Evolutionary conservation across 1,139 yeast species (phyloP), one percentile per base, ranked within the genome.

Genomic region (Geotrichum candidum): DNA sequence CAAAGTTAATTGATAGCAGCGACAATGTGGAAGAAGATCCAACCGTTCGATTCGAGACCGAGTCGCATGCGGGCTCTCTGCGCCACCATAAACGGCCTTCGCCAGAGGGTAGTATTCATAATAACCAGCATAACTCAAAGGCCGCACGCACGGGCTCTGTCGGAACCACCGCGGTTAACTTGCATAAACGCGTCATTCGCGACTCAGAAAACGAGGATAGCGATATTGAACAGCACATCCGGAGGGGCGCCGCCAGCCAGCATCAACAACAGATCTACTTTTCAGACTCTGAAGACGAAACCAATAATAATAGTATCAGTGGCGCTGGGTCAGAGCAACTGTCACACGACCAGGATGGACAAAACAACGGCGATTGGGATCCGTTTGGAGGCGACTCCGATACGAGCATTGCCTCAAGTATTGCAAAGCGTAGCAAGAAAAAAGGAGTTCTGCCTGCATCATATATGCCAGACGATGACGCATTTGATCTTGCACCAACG

Each of bases 11-110:
- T 22, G 63, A 61, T 23, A 6, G 27, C 18, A 46, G 53, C 18
- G 62, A 56, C 56, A 45, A 56, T 35, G 27, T 25, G n/a, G 45
- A 51, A 46, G n/a, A n/a, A 10, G 61, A 59, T 31, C 61, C 61
- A 1, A 45, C 61, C 5, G 59, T 59, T n/a, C 25, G 41, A 23
- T 59, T 55, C 23, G 56, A 56, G 23, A 41, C 18, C 18, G 48
- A 41, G 22, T n/a, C 48, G 48, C 48, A 41, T 25, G 55, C 45
- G n/a, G 41, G 45, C 11, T 45, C 29, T 11, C 52, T 13, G 22
- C 53, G 27, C 7, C n/a, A 25, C 7, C 35, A 35, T 25, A 25
- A 41, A 29, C 22, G 50, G 51, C 56, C 18, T 18, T 48, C 22
- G 5, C 18, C 10, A n/a, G 45, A n/a, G 15, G 18, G 45, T 38